Percentiles rank a stretch among this genome's conserved stretches.
These are phyloP conservation scores for Aspergillus glaucus DNA, from an alignment of 2,329 filamentous ascomycete genomes.

Conservation along the genomic window DNA sequence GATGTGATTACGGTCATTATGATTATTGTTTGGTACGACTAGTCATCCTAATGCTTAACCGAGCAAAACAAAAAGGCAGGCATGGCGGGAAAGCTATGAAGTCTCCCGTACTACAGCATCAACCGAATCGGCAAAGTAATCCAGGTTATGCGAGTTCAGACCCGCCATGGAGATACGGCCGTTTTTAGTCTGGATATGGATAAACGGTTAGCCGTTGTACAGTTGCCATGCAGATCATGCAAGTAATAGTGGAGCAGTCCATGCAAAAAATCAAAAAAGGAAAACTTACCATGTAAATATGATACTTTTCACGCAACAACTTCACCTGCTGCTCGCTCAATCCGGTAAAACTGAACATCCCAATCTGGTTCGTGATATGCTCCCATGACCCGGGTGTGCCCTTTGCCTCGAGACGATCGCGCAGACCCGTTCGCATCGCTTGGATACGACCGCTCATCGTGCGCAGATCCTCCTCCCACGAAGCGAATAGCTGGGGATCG, in stretches of 20 bases:
- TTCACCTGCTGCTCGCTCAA: slow-evolving; percentile 45
- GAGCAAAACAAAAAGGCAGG: not conserved
- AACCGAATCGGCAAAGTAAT: slow-evolving; percentile 86
- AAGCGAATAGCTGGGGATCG: slow-evolving; percentile 69
- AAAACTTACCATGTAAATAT: slow-evolving; percentile 43
- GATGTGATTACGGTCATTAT: too few relatives aligned
- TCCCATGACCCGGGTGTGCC: slow-evolving; percentile 88
- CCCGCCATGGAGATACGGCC: slow-evolving; percentile 97
- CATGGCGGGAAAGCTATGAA: slow-evolving; percentile 11
- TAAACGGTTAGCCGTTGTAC: slow-evolving; percentile 2
- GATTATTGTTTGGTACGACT: slow-evolving; percentile 1
- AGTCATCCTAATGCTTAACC: not conserved
- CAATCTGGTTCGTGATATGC: slow-evolving; percentile 97
- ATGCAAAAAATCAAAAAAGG: not conserved
- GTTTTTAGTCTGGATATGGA: slow-evolving; percentile 66
- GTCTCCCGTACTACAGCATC: slow-evolving; percentile 65
- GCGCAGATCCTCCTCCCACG: slow-evolving; percentile 87
- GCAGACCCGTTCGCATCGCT: slow-evolving; percentile 74
- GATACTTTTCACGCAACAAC: slow-evolving; percentile 42
- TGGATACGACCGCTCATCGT: slow-evolving; percentile 97
- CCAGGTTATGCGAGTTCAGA: slow-evolving; percentile 84
- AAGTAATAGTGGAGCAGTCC: not conserved
- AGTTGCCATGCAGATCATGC: not conserved
- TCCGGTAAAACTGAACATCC: slow-evolving; percentile 89
- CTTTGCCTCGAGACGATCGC: slow-evolving; percentile 73